Evolutionary conservation across 441 rosid species (phyloP).

Genomic region (Manihot esculenta): DNA sequence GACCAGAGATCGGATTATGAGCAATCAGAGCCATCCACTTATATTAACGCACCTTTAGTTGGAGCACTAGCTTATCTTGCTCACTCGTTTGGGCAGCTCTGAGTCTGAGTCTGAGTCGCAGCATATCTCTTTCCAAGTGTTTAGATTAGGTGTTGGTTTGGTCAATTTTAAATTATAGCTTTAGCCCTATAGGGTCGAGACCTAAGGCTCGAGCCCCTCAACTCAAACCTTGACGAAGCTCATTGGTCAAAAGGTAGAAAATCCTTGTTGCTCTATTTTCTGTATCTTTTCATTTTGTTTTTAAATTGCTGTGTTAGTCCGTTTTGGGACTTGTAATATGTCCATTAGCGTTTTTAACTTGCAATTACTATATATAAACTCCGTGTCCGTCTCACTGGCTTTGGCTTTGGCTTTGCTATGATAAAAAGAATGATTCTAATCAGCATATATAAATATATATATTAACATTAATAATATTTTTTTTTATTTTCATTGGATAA

Average conservation of each 20-base stretch:
- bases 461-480: no score
- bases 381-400: background rate
- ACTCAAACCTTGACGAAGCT: slow-evolving; percentile 27
- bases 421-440: no score
- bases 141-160: no score
- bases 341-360: slow-evolving; percentile 23
- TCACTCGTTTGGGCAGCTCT: slow-evolving; percentile 79
- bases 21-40: slow-evolving; percentile 92
- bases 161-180: background rate
- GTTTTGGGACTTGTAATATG: slow-evolving; percentile 33
- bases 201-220: slow-evolving; percentile 35
- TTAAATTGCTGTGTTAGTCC: background rate
- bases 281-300: no score
- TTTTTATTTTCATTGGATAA: no score
- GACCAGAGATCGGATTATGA: slow-evolving; percentile 71
- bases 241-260: slow-evolving; percentile 23
- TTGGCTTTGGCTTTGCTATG: background rate
- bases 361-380: background rate
- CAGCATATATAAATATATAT: no score
- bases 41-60: slow-evolving; percentile 89
- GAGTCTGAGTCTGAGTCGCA: background rate
- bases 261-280: no score
- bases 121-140: no score
- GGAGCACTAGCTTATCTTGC: slow-evolving; percentile 84
- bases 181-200: slow-evolving; percentile 7